phyloP scores from a whole-genome alignment of 495 filamentous ascomycete species.

The Aspergillus olivimuriae region DNA sequence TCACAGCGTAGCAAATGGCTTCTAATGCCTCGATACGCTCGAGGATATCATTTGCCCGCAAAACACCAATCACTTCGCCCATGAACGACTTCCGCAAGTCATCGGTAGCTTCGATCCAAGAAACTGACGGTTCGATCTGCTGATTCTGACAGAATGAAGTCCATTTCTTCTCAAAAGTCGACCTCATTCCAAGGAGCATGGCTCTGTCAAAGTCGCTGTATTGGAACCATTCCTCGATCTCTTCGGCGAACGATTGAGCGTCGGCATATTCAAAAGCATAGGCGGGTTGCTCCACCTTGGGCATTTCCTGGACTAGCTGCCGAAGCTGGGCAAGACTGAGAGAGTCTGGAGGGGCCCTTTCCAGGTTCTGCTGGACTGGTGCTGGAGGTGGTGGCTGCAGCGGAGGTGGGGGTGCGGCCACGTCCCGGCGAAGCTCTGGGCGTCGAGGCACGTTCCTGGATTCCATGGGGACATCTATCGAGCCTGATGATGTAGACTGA shows the following conservation, averaged over 20 bases:
- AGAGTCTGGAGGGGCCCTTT: slow-evolving; percentile 61
- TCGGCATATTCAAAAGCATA: slow-evolving; percentile 94
- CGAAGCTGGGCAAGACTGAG: slow-evolving; percentile 76
- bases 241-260: slow-evolving; percentile 69
- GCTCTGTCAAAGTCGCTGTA: slow-evolving; percentile 74
- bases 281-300: slow-evolving; percentile 68
- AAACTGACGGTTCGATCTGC: slow-evolving; percentile 19
- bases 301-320: slow-evolving; percentile 74
- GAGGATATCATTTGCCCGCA: slow-evolving; percentile 45
- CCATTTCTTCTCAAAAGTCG: slow-evolving; percentile 66
- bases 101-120: slow-evolving; percentile 48
- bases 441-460: slow-evolving; percentile 26
- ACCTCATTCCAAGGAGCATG: slow-evolving; percentile 60
- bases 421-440: slow-evolving; percentile 52
- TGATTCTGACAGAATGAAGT: slow-evolving; percentile 33
- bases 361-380: slow-evolving; percentile 35
- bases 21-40: slow-evolving; percentile 61
- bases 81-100: slow-evolving; percentile 41
- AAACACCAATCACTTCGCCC: slow-evolving; percentile 28
- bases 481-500: slow-evolving; percentile 4
- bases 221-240: slow-evolving; percentile 94
- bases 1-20: slow-evolving; percentile 65
- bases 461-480: slow-evolving; percentile 8
- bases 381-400: slow-evolving; percentile 54
- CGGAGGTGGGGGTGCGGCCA: slow-evolving; percentile 50